phyloP scores from a whole-genome alignment of 106 monocot species.

The Vanilla planifolia region DNA sequence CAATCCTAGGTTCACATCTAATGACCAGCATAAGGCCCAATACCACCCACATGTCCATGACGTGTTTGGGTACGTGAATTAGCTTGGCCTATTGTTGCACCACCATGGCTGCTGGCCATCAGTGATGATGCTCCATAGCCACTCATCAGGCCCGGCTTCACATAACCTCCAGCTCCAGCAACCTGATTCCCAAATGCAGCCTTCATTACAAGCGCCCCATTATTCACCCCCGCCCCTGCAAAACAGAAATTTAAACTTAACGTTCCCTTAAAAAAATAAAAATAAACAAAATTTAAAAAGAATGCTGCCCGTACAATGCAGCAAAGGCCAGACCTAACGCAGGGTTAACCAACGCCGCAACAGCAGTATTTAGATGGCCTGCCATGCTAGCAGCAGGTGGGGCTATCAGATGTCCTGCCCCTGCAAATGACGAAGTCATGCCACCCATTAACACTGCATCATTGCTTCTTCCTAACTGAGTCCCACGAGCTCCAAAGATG shows the following conservation, averaged over 20 bases:
- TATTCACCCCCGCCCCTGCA: conserved; percentile 14
- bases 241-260: not conserved
- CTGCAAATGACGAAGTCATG: conserved; percentile 1
- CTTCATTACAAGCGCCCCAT: conserved; percentile 22
- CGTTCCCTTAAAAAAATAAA: no score
- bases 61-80: conserved; percentile 25
- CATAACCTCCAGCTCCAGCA: not conserved
- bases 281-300: no score
- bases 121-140: conserved; percentile 25
- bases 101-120: conserved; percentile 47
- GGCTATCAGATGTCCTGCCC: conserved; percentile 51
- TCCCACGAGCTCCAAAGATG: conserved; percentile 3
- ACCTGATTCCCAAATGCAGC: conserved; percentile 38
- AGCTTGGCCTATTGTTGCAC: conserved; percentile 25
- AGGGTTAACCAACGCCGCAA: conserved; percentile 37
- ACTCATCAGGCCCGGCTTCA: conserved; percentile 16
- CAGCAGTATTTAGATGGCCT: conserved; percentile 19
- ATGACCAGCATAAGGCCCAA: conserved; percentile 37
- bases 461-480: conserved; percentile 18
- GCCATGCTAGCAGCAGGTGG: conserved; percentile 30
- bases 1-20: conserved; percentile 24
- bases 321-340: conserved; percentile 64
- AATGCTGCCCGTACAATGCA: conserved; percentile 45
- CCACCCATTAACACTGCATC: conserved; percentile 15
- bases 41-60: conserved; percentile 36